Base-by-base conservation (phyloP, 2,329 filamentous ascomycete species). In the Arthrobotrys entomopaga region DNA sequence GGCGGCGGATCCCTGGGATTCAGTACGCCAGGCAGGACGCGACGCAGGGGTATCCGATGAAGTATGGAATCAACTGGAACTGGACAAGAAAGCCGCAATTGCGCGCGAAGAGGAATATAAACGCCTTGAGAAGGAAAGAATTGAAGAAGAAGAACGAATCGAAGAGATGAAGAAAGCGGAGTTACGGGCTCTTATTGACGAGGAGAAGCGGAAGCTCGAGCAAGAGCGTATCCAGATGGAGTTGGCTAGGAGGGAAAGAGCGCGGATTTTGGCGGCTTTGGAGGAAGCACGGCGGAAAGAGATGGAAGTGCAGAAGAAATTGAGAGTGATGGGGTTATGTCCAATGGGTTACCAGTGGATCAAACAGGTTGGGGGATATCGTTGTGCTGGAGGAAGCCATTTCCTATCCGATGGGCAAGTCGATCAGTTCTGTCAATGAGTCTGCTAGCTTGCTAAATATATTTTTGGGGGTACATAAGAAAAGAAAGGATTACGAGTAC, bases 341-440 rank as follows among this genome's bases (percentile, higher is more conserved):
- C 82, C 83, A 0, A 29, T 59, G n/a, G 90, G 89, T 0, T 91
- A 48, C 78, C 59, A 65, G 0, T 92, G 90, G 89, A 87, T 90
- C 22, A 87, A 86, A 77, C 85, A 89, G 77, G 49, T 1, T 1
- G 78, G 77, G 0, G 89, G 89, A 0, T 92, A 87, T 79, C 80
- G 88, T 3, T 91, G 89, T 81, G 84, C 84, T 0, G 89, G 85
- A 0, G 89, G 89, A 0, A 78, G 77, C 1, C 89, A 91, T 81
- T 90, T 79, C 71, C 80, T 88, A 26, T 78, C 78, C 1, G 81
- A 87, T 78, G 60, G 49, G 38, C 49, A 54, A n/a, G 60, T 64
- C 60, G 60, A 64, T 54, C 19, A 49, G 19, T 64, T 64, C 60
- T 64, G 60, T 64, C 19, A 54, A 34, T 64, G 16, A 64, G 59